Evolutionary conservation across 371 early-diverging fungal species (phyloP).

Genomic region (Blakeslea trispora): DNA sequence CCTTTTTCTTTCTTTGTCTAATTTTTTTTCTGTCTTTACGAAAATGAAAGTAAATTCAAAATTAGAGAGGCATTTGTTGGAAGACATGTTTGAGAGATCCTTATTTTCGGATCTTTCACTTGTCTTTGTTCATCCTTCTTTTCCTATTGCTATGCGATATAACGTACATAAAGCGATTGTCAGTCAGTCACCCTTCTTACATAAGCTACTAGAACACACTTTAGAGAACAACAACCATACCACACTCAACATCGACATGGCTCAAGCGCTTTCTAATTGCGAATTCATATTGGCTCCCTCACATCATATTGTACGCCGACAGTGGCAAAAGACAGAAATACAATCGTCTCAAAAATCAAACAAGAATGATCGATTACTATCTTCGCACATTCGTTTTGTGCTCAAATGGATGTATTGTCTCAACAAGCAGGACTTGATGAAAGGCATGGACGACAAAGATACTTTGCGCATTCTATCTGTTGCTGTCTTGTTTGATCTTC

Average conservation of each 20-base stretch:
- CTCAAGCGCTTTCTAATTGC: constrained; percentile 32
- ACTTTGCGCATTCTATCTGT: constrained; percentile 39
- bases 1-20: not conserved
- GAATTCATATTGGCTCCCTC: constrained; percentile 44
- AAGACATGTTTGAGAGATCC: constrained; percentile 41
- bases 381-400: constrained; percentile 46
- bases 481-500: constrained; percentile 40
- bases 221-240: not conserved
- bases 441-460: constrained; percentile 32
- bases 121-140: constrained; percentile 40
- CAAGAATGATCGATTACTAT: constrained; percentile 22
- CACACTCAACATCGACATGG: constrained; percentile 35
- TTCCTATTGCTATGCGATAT: constrained; percentile 45
- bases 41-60: constrained; percentile 58
- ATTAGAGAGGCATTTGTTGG: constrained; percentile 46
- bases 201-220: constrained; percentile 23
- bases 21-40: not conserved
- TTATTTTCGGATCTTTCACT: constrained; percentile 43
- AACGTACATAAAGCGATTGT: constrained; percentile 47
- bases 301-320: constrained; percentile 47
- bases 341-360: not conserved
- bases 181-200: constrained; percentile 43
- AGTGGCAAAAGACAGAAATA: constrained; percentile 35
- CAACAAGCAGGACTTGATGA: constrained; percentile 23
- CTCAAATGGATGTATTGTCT: constrained; percentile 43